Base-by-base conservation (phyloP, 768 basidiomycete species). In the Tubosaeta sp. region DNA sequence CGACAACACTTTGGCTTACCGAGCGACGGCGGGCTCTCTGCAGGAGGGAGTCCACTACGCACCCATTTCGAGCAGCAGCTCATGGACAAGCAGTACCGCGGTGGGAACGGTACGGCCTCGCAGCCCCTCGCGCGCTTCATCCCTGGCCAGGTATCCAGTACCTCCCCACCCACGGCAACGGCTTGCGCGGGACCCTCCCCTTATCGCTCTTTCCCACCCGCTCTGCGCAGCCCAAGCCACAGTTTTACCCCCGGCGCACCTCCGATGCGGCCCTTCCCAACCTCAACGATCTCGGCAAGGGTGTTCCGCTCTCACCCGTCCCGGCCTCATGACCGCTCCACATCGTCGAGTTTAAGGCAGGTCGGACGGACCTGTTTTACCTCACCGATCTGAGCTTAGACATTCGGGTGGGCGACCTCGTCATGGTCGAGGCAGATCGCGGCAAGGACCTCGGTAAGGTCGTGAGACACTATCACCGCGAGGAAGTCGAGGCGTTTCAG, bases 341-440 rank as follows among this genome's bases (percentile, higher is more conserved):
- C 77, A 95, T 97, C 60, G 88, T 97, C 61, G 90, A 97, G 69
- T 99, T 99, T 79, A 99, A 97, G 72, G 95, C 95, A 0, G 92
- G 93, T 0, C 83, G 95, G 37, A 93, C 93, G 56, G 95, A 98
- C 68, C 73, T 99, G 26, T 98, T 94, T 72, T 98, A 97, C 69
- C 78, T 86, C 55, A 87, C 85, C 1, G 89, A 95, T 63, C 75
- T 78, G 54, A 63, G 76, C 60, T 62, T 81, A 34, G 72, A 78
- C 33, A 83, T 97, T 54, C 80, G 83, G 6, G 84, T 88, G 19
- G 95, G 93, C 2, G 95, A 97, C 65, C 74, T 93, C 34, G 95
- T 98, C 55, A 93, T 97, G 56, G 95, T 98, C 16, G 95, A 98
- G 69, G 95, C 93, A 27, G 95, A 98, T 67, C 78, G 95, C 25